phyloP scores from a whole-genome alignment of 1,284 basidiomycete species.

The Moesziomyces sp. region DNA sequence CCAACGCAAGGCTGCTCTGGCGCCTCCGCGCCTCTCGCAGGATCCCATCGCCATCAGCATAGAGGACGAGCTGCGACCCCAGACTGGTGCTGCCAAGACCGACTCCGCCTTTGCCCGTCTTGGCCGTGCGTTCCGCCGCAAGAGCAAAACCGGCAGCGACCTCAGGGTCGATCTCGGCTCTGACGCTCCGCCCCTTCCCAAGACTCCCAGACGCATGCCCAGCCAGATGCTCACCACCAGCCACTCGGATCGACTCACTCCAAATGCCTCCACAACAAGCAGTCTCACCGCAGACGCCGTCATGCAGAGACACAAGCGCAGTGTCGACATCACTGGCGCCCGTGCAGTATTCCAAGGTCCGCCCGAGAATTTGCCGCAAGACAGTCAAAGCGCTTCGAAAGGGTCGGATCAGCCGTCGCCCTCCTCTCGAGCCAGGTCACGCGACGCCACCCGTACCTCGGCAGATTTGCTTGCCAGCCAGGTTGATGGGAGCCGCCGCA shows the following conservation, averaged over 20 bases:
- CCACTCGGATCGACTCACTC: conserved; percentile 22
- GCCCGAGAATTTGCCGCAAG: neutral
- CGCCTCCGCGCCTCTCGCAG: conserved; percentile 36
- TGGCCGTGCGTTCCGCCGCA: conserved; percentile 45
- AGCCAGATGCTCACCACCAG: conserved; percentile 13
- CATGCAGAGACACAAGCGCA: conserved; percentile 3
- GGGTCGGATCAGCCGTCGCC: neutral
- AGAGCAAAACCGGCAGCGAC: conserved; percentile 44
- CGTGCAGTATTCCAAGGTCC: conserved; percentile 2
- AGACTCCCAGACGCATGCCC: conserved; percentile 12
- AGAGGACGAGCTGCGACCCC: conserved; percentile 29
- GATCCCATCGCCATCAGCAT: conserved; percentile 42
- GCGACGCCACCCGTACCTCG: neutral
- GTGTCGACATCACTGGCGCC: conserved; percentile 10
- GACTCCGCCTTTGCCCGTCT: conserved; percentile 42
- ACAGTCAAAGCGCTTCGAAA: neutral
- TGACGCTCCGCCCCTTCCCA: conserved; percentile 19
- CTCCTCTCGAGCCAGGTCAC: neutral
- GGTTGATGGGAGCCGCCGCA: neutral
- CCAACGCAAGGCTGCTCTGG: conserved; percentile 35
- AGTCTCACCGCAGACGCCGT: conserved; percentile 9
- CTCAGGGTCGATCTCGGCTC: conserved; percentile 17
- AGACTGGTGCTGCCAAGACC: conserved; percentile 4
- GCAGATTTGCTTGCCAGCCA: neutral
- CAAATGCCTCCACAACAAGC: conserved; percentile 30